Conservation (phyloP, 176 grass and related monocot genomes). For the sorghum (Sorghum bicolor) region Sorghum_bicolor_NCBIv3 NC_012871.2:73249501-73250000, state of each 20-base stretch:
- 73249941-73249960: neutral
- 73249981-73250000: neutral
- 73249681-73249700: neutral
- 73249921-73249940: neutral
- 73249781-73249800: neutral
- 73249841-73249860: neutral
- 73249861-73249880: neutral
- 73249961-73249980: neutral
- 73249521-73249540: neutral
- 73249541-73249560: neutral
- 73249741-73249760: neutral
- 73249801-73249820: neutral
- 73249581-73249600: neutral
- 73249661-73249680: neutral
- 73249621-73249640: neutral
- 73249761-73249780: neutral
- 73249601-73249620: neutral
- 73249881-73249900: neutral
- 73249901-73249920: neutral
- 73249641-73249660: conserved; percentile 10
- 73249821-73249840: neutral
- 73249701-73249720: neutral
- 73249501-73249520: neutral
- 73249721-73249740: neutral
- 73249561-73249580: neutral